Percentiles rank a stretch among this genome's conserved stretches.
These are phyloP conservation scores for Helminthosporium solani DNA, from an alignment of 2,329 filamentous ascomycete genomes.

Conservation along the genomic window DNA sequence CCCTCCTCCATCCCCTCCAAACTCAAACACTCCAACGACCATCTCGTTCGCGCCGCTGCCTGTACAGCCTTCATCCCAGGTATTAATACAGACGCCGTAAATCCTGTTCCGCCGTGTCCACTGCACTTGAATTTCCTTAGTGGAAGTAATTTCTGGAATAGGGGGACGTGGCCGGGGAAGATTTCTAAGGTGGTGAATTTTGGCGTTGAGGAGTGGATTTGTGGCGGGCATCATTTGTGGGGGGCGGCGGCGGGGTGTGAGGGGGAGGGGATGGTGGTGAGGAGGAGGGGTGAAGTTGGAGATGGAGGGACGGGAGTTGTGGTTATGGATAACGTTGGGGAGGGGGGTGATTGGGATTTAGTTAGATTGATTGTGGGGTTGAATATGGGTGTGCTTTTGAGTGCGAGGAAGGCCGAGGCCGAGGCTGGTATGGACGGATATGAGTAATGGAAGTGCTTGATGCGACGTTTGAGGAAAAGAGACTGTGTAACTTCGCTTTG, in stretches of 20 bases:
- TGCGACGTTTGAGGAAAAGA: too few relatives aligned
- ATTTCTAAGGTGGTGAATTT: conserved; percentile 89
- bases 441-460: too few relatives aligned
- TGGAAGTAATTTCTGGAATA: conserved; percentile 92
- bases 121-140: conserved; percentile 89
- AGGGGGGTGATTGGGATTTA: conserved; percentile 85
- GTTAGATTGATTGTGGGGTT: conserved; percentile 84
- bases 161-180: conserved; percentile 87
- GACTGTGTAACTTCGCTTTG: too few relatives aligned
- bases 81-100: conserved; percentile 39
- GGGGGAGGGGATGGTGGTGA: conserved; percentile 11
- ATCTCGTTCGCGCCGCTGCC: conserved; percentile 67
- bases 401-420: not conserved
- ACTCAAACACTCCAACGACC: conserved; percentile 69
- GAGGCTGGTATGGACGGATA: too few relatives aligned
- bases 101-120: conserved; percentile 55
- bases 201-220: conserved; percentile 62
- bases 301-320: conserved; percentile 83
- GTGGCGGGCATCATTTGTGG: conserved; percentile 51
- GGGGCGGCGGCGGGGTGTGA: conserved; percentile 6
- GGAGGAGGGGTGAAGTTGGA: conserved; percentile 51
- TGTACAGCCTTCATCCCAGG: conserved; percentile 42
- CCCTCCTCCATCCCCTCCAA: conserved; percentile 77
- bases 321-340: conserved; percentile 90
- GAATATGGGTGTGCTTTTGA: conserved; percentile 64